These are phyloP conservation scores for Bipolaris gigantea DNA, from an alignment of 2,329 filamentous ascomycete genomes.

Conservation along the genomic window DNA sequence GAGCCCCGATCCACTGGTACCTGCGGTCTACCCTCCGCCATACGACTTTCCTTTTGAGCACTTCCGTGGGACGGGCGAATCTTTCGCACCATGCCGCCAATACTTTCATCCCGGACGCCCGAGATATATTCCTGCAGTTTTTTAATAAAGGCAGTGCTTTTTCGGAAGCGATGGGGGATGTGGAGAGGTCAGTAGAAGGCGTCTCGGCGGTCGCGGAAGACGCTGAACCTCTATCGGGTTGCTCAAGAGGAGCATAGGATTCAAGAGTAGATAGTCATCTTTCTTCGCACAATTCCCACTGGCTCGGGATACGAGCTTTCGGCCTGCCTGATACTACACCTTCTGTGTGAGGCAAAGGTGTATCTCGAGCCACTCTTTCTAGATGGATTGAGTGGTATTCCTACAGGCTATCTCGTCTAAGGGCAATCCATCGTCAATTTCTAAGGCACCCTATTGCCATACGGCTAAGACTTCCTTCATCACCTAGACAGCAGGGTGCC, in stretches of 20 bases:
- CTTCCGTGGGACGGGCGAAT: constrained; percentile 8
- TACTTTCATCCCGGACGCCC: background rate
- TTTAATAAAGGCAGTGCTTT: background rate
- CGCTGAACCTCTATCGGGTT: background rate
- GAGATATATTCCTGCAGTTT: background rate
- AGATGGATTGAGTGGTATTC: background rate
- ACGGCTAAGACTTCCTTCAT: background rate
- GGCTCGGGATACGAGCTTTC: background rate
- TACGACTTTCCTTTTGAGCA: background rate
- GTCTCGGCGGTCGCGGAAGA: background rate
- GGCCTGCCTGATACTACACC: background rate
- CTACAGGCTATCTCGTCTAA: background rate
- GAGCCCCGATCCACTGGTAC: background rate
- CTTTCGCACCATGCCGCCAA: background rate
- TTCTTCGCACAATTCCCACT: background rate
- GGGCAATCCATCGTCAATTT: background rate
- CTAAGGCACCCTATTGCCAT: background rate
- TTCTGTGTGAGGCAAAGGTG: background rate
- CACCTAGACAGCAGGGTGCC: background rate
- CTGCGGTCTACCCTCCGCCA: background rate
- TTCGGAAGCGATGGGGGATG: background rate
- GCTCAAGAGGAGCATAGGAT: background rate
- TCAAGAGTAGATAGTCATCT: background rate
- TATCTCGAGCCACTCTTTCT: constrained; percentile 2
- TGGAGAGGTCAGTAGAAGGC: background rate